Conservation (phyloP, 176 grass and related monocot genomes). For the Oryza rufipogon region DNA sequence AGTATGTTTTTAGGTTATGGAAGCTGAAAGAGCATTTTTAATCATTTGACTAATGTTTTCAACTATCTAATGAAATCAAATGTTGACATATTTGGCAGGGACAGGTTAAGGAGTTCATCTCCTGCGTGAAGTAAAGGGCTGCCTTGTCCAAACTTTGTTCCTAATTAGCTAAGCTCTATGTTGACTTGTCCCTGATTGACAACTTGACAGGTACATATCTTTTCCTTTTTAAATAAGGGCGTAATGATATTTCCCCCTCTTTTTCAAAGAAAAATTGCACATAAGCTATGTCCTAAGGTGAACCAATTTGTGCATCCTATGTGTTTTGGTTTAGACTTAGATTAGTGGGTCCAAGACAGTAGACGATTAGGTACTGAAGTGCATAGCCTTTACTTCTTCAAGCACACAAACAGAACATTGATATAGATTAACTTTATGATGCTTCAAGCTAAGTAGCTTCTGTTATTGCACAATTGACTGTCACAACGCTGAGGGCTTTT, state of each 20-base stretch:
- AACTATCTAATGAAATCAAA: conserved; percentile 39
- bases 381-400: conserved; percentile 29
- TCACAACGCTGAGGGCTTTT: conserved; percentile 12
- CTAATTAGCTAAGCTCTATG: conserved; percentile 35
- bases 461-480: conserved; percentile 48
- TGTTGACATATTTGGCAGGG: conserved; percentile 29
- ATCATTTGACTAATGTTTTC: conserved; percentile 53
- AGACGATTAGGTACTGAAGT: conserved; percentile 31
- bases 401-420: conserved; percentile 13
- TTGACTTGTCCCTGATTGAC: conserved; percentile 34
- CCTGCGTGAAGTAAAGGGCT: conserved; percentile 44
- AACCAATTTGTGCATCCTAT: not conserved
- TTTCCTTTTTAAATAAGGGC: not conserved
- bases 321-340: conserved; percentile 1
- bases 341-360: conserved; percentile 9
- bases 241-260: not conserved
- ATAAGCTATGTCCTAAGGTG: not conserved
- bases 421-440: conserved; percentile 37
- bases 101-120: conserved; percentile 35
- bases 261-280: not conserved
- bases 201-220: conserved; percentile 10
- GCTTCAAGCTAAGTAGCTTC: conserved; percentile 49
- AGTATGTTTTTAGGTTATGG: conserved; percentile 35
- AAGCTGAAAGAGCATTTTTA: conserved; percentile 35
- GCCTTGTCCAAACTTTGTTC: conserved; percentile 32